Conservation (phyloP, 2,329 filamentous ascomycete species). For the Paecilomyces niveus region DNA sequence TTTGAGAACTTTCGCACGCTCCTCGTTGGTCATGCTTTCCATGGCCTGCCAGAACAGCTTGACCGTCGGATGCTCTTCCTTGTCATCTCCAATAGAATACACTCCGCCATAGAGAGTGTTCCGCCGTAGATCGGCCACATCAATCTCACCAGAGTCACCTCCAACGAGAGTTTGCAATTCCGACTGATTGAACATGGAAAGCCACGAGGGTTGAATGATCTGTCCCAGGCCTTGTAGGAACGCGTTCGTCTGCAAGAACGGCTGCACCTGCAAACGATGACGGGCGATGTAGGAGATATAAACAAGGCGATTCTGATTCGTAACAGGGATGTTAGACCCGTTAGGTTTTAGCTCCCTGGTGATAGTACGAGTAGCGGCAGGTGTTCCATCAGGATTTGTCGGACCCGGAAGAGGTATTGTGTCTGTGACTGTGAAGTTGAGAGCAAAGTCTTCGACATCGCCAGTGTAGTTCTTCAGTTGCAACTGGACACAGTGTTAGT, state of each 20-base stretch:
- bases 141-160: conserved; percentile 77
- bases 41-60: conserved; percentile 89
- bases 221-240: conserved; percentile 79
- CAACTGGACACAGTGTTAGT: conserved; percentile 25
- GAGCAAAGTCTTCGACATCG: conserved; percentile 69
- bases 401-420: conserved; percentile 46
- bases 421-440: conserved; percentile 88
- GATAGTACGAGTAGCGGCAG: conserved; percentile 48
- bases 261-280: conserved; percentile 77
- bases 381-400: not conserved
- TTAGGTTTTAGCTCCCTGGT: conserved; percentile 70
- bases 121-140: conserved; percentile 73
- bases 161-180: conserved; percentile 91
- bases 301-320: conserved; percentile 84
- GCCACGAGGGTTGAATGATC: conserved; percentile 87
- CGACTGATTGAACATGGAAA: conserved; percentile 96
- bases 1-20: conserved; percentile 80
- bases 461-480: conserved; percentile 78
- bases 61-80: conserved; percentile 76
- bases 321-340: conserved; percentile 72
- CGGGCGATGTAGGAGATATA: conserved; percentile 90
- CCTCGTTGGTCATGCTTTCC: conserved; percentile 63
- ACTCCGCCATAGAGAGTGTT: conserved; percentile 85
- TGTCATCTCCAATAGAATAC: conserved; percentile 84
- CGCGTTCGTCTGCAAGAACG: conserved; percentile 70